Base-by-base conservation (phyloP, 1,139 yeast species). In the Taiozyma sp. region DNA sequence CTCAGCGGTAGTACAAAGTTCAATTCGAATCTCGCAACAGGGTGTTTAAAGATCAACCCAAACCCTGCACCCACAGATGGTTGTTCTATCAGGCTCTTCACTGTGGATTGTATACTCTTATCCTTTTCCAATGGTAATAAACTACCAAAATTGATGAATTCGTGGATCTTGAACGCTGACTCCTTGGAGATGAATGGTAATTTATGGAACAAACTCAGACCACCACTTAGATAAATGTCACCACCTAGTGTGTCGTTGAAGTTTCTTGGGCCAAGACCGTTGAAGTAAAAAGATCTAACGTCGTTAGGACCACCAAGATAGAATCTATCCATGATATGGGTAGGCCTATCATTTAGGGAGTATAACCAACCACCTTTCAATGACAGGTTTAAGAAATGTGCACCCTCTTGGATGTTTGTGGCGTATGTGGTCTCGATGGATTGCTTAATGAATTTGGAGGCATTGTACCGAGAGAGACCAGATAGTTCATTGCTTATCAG, bases 1-100 rank as follows among this genome's bases (percentile, higher is more conserved):
- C 80, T 71, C 39, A 93, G 60, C 0, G 99, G 99, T 40, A 91
- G 67, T 1, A 87, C 87, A 58, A 91, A 83, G 65, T 90, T 91
- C 58, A 93, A 77, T 68, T 93, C 99, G 62, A 93, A 87, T 56
- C 98, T 76, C 0, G 98, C 98, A 68, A 82, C 80, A 1, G 96
- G 95, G 64, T 90, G 96, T 56, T 84, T 83, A 64, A 85, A 89
- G 21, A 88, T 75, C 4, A 93, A 57, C 1, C 99, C 99, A 50
- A 83, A 56, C 2, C 97, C 97, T 42, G 74, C 69, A 35, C 91
- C 76, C 0, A 81, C 65, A 3, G 89, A 80, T 34, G 79, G 80
- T 47, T 72, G 71, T 13, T 58, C 56, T 0, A 64, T 43, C 37
- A 80, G 57, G 4, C 64, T 57, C n/a, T 58, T 57, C 1, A 71